Percentiles rank a stretch among this genome's conserved stretches.
Evolutionary conservation across 768 basidiomycete species (phyloP).

Genomic region (Amanita fuliginea): DNA sequence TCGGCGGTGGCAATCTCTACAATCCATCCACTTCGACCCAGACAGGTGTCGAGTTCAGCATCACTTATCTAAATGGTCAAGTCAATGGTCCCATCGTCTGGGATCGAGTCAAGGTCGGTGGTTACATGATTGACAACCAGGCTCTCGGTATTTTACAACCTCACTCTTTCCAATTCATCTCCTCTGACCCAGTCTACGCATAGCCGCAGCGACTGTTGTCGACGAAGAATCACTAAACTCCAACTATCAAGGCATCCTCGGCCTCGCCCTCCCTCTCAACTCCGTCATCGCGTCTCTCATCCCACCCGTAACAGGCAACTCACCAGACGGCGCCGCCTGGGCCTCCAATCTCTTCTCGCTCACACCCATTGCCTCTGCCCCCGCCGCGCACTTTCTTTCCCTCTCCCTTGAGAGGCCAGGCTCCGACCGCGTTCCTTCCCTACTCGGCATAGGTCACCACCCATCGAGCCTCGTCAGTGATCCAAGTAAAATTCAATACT

Average conservation of each 20-base stretch:
- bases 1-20: constrained; percentile 32
- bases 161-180: not conserved
- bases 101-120: constrained; percentile 54
- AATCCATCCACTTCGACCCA: constrained; percentile 36
- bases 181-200: not conserved
- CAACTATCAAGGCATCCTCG: constrained; percentile 57
- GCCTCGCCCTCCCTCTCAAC: constrained; percentile 64
- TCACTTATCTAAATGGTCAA: constrained; percentile 49
- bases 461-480: constrained; percentile 41
- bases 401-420: constrained; percentile 62
- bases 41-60: constrained; percentile 33
- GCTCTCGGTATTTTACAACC: constrained; percentile 42
- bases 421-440: constrained; percentile 39
- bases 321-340: constrained; percentile 55
- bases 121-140: constrained; percentile 52
- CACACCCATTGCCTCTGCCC: constrained; percentile 39
- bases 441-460: constrained; percentile 63
- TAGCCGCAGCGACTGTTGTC: constrained; percentile 52
- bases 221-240: constrained; percentile 43
- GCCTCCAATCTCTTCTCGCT: constrained; percentile 65
- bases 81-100: constrained; percentile 58
- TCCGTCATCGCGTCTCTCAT: constrained; percentile 50
- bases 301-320: constrained; percentile 34
- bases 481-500: constrained; percentile 41
- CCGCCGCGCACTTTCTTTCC: constrained; percentile 54